A percentile compares a stretch with the other conserved stretches of the same genome.
These are phyloP conservation scores for Rhododendron mucronatum DNA, from an alignment of 148 eudicot species.

Conservation along the genomic window DNA sequence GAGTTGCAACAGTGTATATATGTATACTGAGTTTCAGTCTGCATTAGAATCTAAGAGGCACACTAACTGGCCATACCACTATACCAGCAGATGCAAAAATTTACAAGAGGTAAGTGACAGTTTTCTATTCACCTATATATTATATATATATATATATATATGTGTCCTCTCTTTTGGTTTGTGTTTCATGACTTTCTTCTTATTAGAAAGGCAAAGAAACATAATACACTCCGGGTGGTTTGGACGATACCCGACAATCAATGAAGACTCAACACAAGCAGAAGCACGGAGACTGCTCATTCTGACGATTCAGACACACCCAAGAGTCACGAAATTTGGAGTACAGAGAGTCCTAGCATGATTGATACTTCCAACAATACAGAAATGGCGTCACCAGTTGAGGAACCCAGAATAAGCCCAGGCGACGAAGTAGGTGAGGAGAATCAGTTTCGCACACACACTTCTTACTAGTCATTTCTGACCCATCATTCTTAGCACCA, in stretches of 20 bases:
- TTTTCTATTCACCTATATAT: background rate
- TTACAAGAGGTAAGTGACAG: background rate
- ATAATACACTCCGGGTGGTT: background rate
- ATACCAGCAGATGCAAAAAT: background rate
- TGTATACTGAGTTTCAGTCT: background rate
- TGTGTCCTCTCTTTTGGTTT: background rate
- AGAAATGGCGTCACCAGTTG: background rate
- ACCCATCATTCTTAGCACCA: background rate
- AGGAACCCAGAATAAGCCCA: background rate
- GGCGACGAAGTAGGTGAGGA: background rate
- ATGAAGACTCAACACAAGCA: background rate
- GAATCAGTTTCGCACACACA: background rate
- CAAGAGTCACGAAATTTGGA: background rate
- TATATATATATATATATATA: background rate
- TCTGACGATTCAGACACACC: background rate
- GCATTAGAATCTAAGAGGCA: background rate
- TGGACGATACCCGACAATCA: background rate
- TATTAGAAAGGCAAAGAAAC: background rate
- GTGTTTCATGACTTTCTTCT: background rate
- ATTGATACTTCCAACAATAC: background rate
- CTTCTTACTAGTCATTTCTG: background rate
- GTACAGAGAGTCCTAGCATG: background rate
- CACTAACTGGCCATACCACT: background rate
- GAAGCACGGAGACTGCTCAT: background rate
- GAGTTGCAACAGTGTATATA: background rate